Percentiles rank a stretch among this genome's conserved stretches.
These are phyloP conservation scores for Chamaecrista fasciculata DNA, from an alignment of 306 rosid species.

Conservation along the genomic window DNA sequence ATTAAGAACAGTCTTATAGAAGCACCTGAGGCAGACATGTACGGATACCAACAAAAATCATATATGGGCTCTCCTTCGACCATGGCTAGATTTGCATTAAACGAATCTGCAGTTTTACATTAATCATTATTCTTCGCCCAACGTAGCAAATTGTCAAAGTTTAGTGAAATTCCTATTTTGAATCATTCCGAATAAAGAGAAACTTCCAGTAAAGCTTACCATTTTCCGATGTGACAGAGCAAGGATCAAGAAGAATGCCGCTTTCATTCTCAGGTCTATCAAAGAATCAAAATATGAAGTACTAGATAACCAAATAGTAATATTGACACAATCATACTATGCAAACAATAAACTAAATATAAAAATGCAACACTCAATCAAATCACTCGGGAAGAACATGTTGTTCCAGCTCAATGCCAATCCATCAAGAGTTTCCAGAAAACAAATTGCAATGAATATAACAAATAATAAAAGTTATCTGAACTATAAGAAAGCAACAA, in stretches of 20 bases:
- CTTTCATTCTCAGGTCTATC: conserved; percentile 53
- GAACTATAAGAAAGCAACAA: background rate
- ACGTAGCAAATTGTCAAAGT: background rate
- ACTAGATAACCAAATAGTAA: background rate
- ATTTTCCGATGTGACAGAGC: conserved; percentile 39
- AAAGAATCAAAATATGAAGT: conserved; percentile 9
- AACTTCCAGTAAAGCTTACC: conserved; percentile 36
- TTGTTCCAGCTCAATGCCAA: background rate
- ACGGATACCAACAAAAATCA: conserved; percentile 97
- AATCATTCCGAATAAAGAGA: background rate
- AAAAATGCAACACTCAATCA: background rate
- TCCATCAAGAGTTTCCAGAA: background rate
- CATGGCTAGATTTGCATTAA: conserved; percentile 59
- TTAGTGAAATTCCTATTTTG: background rate
- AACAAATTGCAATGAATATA: background rate
- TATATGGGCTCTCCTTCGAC: conserved; percentile 84
- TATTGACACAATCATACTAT: background rate
- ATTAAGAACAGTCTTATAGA: conserved; percentile 1
- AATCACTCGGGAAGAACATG: background rate
- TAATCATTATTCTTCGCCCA: background rate
- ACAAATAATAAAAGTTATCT: background rate
- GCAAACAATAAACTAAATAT: background rate
- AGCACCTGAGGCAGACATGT: conserved; percentile 92
- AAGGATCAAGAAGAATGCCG: conserved; percentile 29
- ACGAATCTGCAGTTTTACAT: conserved; percentile 62